Percentiles rank a stretch among this genome's conserved stretches.
These are phyloP conservation scores for Russula vinacea DNA, from an alignment of 768 basidiomycete genomes.

Conservation along the genomic window DNA sequence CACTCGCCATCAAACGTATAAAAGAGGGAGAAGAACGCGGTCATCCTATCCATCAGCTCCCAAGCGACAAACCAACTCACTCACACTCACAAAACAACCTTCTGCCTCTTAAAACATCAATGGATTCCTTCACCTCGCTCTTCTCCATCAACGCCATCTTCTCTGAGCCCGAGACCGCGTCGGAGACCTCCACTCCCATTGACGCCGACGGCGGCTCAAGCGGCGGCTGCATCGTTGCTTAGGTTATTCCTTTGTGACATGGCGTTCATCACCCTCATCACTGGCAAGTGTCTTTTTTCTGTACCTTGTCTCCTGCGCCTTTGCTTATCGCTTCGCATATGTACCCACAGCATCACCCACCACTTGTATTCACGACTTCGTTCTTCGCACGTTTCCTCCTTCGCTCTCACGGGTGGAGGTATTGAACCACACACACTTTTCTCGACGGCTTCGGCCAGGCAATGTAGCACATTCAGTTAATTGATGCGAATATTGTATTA, in stretches of 20 bases:
- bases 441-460: background rate
- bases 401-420: background rate
- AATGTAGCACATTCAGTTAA: background rate
- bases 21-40: background rate
- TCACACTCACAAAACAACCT: background rate
- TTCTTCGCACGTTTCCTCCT: background rate
- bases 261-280: background rate
- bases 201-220: background rate
- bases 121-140: conserved; percentile 1
- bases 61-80: background rate
- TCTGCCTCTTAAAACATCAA: background rate
- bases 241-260: background rate
- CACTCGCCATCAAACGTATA: background rate
- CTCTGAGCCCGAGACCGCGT: background rate
- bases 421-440: background rate
- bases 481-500: conserved; percentile 4
- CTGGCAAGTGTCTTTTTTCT: background rate
- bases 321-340: background rate
- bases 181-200: conserved; percentile 8
- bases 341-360: background rate
- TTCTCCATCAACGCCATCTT: background rate
- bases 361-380: background rate
- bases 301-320: background rate
- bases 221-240: conserved; percentile 12
- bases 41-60: background rate